Base-by-base conservation (phyloP, 2,329 filamentous ascomycete species). In the Hansfordia pulvinata region DNA sequence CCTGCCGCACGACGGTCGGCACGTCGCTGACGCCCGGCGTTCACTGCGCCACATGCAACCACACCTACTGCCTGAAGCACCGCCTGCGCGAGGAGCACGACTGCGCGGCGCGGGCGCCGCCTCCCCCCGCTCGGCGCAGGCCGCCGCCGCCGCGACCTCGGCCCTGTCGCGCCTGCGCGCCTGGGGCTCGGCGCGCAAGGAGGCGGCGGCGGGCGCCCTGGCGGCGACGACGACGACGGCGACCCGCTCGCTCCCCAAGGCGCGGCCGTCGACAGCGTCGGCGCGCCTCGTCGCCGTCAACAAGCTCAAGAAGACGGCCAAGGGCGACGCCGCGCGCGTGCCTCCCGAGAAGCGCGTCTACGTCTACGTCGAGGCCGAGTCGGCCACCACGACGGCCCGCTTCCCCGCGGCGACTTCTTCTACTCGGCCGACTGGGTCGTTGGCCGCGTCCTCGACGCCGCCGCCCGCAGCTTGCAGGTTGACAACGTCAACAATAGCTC, bases 381-480 rank as follows among this genome's bases (percentile, higher is more conserved):
- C 82, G 8, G 81, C 83, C 42, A 92, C 84, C 1, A 77, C 85
- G 2, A 80, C 74, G 27, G 73, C 80, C 6, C 93, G 50, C 74
- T 81, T 22, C 85, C 86, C 4, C 79, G 73, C 43, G 81, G 80
- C 6, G 72, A 79, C 33, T 85, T 88, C 51, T 92, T 75, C 50
- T 92, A 80, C 49, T 76, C 69, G 33, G 67, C 68, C 40, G 81
- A 93, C 31, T 96, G 84, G 84, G 88, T 79, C n/a, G 69, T 96
- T 1, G 90, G 90, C 0, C 61, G 84, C 25, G 64, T 90, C 12
- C 54, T 93, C 28, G 84, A 93, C 46, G 68, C 76, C 5, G 83
- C 83, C 10, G 83, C 84, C 0, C 76, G 69, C 51, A 68, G 69
- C 30, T 49, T 93, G 32, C 81, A 88, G 54, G 74, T 92, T 7